A percentile compares a stretch with the other conserved stretches of the same genome.
phyloP scores from a whole-genome alignment of 768 basidiomycete species.

The Candolleomyces efflorescens region DNA sequence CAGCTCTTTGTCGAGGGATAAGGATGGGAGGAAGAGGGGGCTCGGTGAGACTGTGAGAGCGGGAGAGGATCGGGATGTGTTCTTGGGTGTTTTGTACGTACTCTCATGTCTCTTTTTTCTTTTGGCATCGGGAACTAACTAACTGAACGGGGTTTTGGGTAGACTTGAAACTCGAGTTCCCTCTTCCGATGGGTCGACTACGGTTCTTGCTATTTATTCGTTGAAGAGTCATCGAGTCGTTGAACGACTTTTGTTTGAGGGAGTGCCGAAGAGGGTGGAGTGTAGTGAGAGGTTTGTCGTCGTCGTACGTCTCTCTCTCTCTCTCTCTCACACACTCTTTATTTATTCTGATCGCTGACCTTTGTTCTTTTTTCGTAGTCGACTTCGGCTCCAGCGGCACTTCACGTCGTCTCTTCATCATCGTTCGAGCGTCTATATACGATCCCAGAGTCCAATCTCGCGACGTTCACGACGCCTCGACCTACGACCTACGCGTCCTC shows the following conservation, averaged over 20 bases:
- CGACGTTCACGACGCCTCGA: neutral
- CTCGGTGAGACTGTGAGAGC: constrained; percentile 18
- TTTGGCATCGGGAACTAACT: constrained; percentile 26
- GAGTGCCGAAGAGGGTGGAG: constrained; percentile 37
- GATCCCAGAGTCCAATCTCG: no score
- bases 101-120: constrained; percentile 26
- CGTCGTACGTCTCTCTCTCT: constrained; percentile 40
- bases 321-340: no score
- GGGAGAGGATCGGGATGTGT: constrained; percentile 21
- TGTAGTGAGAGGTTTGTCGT: constrained; percentile 48
- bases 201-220: constrained; percentile 26
- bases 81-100: constrained; percentile 31
- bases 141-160: no score
- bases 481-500: neutral
- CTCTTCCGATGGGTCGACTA: constrained; percentile 7
- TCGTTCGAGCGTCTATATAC: no score
- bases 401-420: no score
- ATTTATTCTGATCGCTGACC: no score
- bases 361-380: no score
- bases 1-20: no score
- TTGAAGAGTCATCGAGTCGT: constrained; percentile 41
- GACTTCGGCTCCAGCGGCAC: no score
- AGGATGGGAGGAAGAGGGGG: constrained; percentile 6
- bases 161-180: constrained; percentile 15
- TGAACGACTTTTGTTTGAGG: constrained; percentile 41